Base-by-base conservation (phyloP, 768 basidiomycete species). In the Cystobasidium tubakii region DNA sequence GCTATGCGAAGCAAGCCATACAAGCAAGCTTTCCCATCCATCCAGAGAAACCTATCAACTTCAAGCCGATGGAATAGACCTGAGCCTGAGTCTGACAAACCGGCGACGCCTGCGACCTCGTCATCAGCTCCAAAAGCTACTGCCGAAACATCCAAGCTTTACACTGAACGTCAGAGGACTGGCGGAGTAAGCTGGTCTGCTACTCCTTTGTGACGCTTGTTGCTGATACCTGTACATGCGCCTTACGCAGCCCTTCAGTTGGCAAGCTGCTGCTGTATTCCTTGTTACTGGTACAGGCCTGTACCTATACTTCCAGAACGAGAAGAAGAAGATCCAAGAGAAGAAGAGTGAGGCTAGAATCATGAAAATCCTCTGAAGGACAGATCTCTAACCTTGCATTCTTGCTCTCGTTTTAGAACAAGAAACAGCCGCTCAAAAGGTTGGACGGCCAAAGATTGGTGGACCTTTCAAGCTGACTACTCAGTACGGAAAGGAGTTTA, bases 361-460 rank as follows among this genome's bases (percentile, higher is more conserved):
- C 66, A 43, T 70, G 53, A 36, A 53, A 29, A 74, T 50, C 42
- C 65, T 9, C 55, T 46, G 39, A 42, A 64, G 23, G n/a, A n/a
- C n/a, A n/a, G n/a, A n/a, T n/a, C n/a, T n/a, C n/a, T n/a, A n/a
- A n/a, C n/a, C n/a, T n/a, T n/a, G n/a, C n/a, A n/a, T n/a, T n/a
- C n/a, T n/a, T n/a, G n/a, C n/a, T n/a, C n/a, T n/a, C 60, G 21
- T 43, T 39, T 19, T 27, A 93, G 92, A 88, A 77, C 86, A 89
- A 78, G 90, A 93, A 79, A 85, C 86, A 0, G 86, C 86, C 21
- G 85, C 85, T 25, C 87, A 87, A 75, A 87, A 88, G 25, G 87
- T 90, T 77, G 95, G 95, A 6, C 85, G 90, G 73, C 90, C 96
- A 0, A 84, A 89, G 55, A 88, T 99, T 71, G 96, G 96, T 21